A percentile compares a stretch with the other conserved stretches of the same genome.
Evolutionary conservation across 768 basidiomycete genomes (phyloP).

Genomic region (Mycena haematopus): DNA sequence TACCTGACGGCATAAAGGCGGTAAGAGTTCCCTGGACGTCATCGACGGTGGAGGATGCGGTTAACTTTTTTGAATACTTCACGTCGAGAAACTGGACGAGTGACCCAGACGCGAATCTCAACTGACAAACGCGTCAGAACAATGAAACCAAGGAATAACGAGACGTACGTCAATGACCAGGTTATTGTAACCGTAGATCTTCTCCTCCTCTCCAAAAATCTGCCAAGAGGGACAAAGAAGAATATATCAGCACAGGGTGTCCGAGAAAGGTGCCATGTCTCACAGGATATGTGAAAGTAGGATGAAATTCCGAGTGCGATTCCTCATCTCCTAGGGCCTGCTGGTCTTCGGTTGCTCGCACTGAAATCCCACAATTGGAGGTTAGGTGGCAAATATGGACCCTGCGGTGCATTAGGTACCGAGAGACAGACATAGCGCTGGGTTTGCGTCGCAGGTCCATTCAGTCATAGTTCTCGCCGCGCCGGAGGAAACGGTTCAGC

Average conservation of each 20-base stretch:
- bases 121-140: constrained; percentile 47
- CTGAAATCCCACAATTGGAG: constrained; percentile 43
- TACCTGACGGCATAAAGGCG: constrained; percentile 79
- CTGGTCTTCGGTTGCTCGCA: constrained; percentile 73
- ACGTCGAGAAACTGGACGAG: constrained; percentile 78
- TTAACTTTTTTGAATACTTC: constrained; percentile 70
- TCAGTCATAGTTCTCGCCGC: constrained; percentile 48
- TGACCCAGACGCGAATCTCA: constrained; percentile 88
- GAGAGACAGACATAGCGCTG: constrained; percentile 76
- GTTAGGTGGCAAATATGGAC: constrained; percentile 1
- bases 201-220: constrained; percentile 97
- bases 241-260: not conserved
- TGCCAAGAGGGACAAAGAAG: constrained; percentile 34
- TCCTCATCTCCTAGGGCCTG: constrained; percentile 62
- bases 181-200: constrained; percentile 91
- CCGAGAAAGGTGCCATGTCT: constrained; percentile 32
- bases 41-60: constrained; percentile 73
- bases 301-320: constrained; percentile 73
- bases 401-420: constrained; percentile 50
- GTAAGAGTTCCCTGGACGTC: constrained; percentile 83
- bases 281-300: constrained; percentile 94
- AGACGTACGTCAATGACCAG: constrained; percentile 79
- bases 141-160: not conserved
- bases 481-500: not conserved
- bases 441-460: constrained; percentile 84